Percentiles rank a stretch among this genome's conserved stretches.
phyloP scores from a whole-genome alignment of 495 filamentous ascomycete species.

The Viridothelium virens region DNA sequence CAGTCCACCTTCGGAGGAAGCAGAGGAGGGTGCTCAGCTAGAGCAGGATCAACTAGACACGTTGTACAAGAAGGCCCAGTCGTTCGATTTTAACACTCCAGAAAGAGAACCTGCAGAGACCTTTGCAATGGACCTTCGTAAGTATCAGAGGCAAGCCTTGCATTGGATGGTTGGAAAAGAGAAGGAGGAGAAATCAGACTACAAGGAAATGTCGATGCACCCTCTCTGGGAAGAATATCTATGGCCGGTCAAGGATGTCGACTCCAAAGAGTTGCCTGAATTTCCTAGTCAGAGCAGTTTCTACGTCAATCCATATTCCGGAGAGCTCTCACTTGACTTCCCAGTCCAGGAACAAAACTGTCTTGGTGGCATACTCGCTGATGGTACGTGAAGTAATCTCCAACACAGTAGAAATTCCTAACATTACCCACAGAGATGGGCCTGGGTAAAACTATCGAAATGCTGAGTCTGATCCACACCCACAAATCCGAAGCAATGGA shows the following conservation, averaged over 20 bases:
- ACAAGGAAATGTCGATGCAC: conserved; percentile 74
- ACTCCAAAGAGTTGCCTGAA: conserved; percentile 62
- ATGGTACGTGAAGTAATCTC: conserved; percentile 48
- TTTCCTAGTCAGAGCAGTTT: conserved; percentile 62
- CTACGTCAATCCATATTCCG: conserved; percentile 94
- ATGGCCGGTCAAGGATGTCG: conserved; percentile 83
- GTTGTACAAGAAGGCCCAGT: conserved; percentile 92
- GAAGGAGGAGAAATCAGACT: conserved; percentile 58
- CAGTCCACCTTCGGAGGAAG: conserved; percentile 51
- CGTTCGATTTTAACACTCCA: conserved; percentile 90
- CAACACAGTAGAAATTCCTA: not conserved
- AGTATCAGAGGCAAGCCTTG: conserved; percentile 91
- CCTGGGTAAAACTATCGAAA: conserved; percentile 93
- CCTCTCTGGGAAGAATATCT: conserved; percentile 93
- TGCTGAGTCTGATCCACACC: conserved; percentile 86
- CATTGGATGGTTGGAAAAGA: conserved; percentile 96
- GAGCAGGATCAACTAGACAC: conserved; percentile 93
- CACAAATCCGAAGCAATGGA: conserved; percentile 55
- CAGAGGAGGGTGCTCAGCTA: conserved; percentile 76
- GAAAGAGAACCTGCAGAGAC: conserved; percentile 70
- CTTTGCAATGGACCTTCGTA: conserved; percentile 75
- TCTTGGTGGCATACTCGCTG: conserved; percentile 84
- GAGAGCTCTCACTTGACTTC: conserved; percentile 87
- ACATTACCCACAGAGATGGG: conserved; percentile 44
- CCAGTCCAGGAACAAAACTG: conserved; percentile 92